Evolutionary conservation across 2,329 filamentous ascomycete species (phyloP).

Genomic region (Phyllachora maydis): DNA sequence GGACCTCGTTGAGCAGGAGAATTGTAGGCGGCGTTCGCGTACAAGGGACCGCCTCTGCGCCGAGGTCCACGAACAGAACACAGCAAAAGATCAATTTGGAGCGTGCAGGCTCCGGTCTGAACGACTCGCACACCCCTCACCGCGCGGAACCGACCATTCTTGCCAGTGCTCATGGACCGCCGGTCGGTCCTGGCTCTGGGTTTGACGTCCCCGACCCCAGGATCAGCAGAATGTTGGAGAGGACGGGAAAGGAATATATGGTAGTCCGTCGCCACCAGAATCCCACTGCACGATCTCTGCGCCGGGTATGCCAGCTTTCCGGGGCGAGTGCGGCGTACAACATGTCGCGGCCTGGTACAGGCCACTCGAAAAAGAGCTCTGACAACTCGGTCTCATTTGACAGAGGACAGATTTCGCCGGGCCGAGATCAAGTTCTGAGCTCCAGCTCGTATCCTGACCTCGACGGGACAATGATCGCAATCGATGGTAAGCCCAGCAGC

Average conservation of each 20-base stretch:
- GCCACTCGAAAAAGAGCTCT: constrained; percentile 9
- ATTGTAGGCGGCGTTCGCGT: too few relatives aligned
- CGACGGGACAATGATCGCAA: too few relatives aligned
- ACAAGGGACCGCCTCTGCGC: too few relatives aligned
- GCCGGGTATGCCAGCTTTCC: constrained; percentile 28
- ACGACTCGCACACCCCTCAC: constrained; percentile 23
- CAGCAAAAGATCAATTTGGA: constrained; percentile 61
- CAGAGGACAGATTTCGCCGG: constrained; percentile 2
- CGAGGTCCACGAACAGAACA: constrained; percentile 40
- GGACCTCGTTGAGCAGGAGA: too few relatives aligned
- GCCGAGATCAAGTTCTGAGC: too few relatives aligned
- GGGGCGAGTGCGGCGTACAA: constrained; percentile 26
- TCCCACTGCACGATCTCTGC: constrained; percentile 42
- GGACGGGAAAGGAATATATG: constrained; percentile 53
- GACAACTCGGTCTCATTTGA: too few relatives aligned
- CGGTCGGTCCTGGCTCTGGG: too few relatives aligned
- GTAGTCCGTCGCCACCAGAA: constrained; percentile 55
- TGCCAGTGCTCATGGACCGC: too few relatives aligned
- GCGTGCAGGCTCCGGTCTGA: constrained; percentile 50
- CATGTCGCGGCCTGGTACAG: constrained; percentile 20
- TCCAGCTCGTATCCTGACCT: too few relatives aligned
- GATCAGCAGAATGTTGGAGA: constrained; percentile 42
- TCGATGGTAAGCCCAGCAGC: constrained; percentile 4
- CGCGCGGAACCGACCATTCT: constrained; percentile 15
- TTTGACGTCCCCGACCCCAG: constrained; percentile 41